Conservation (phyloP, 2,329 filamentous ascomycete species). For the Blastomyces gilchristii region DNA sequence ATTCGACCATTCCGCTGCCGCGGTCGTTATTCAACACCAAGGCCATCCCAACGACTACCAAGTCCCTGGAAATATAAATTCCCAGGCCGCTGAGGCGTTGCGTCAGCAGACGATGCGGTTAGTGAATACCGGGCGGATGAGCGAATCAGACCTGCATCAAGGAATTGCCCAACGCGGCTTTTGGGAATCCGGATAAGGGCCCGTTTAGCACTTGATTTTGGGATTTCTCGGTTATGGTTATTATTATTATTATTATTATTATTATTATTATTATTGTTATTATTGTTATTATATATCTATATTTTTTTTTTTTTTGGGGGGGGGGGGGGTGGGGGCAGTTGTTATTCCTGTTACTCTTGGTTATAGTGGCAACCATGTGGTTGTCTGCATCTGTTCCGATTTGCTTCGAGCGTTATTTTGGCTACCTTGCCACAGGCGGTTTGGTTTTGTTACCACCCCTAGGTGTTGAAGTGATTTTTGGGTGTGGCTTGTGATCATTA, state of each 20-base stretch:
- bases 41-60: constrained; percentile 32
- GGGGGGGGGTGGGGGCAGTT: too few species aligned
- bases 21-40: constrained; percentile 23
- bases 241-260: background rate
- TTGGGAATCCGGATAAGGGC: constrained; percentile 29
- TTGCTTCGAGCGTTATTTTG: background rate
- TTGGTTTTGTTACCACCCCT: background rate
- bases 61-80: constrained; percentile 30
- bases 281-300: too few species aligned
- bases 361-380: background rate
- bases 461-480: background rate
- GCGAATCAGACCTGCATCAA: constrained; percentile 34
- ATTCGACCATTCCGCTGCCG: constrained; percentile 25
- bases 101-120: constrained; percentile 31
- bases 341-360: too few species aligned
- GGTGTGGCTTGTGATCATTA: background rate
- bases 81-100: constrained; percentile 23
- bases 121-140: constrained; percentile 28
- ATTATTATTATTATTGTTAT: too few species aligned
- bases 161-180: constrained; percentile 31
- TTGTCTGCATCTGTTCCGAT: constrained; percentile 12
- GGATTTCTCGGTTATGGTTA: background rate
- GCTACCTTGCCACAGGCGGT: background rate
- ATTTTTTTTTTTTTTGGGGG: too few species aligned
- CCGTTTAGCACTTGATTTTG: constrained; percentile 22